Base-by-base conservation (phyloP, 2,329 filamentous ascomycete species). In the Colletotrichum cuscutae region DNA sequence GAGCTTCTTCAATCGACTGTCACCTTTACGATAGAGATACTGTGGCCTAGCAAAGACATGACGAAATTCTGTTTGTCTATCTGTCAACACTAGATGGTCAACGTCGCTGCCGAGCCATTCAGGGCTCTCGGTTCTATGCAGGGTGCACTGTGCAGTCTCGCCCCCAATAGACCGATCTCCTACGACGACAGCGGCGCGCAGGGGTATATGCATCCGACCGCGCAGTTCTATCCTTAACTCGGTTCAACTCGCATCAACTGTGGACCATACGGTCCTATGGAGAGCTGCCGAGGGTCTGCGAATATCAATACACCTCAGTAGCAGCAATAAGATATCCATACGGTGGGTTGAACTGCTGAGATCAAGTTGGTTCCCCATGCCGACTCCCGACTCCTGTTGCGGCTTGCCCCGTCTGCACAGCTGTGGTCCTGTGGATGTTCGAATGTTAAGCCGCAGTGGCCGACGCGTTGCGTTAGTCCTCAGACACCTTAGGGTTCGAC, bases 31-130 rank as follows among this genome's bases (percentile, higher is more conserved):
- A 72, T n/a, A 49, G 19, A 49, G 42, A 49, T 66, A 73, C 68
- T 59, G 71, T 52, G 22, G 22, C 24, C 30, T 54, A 22, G 42
- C 56, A 62, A 71, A 68, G 15, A 42, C 52, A 72, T 73, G 71
- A 73, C 71, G 62, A 72, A 54, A 73, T 72, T 57, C 7, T 63
- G 71, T 73, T 72, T 73, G 71, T 73, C 71, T 49, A 32, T 30
- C 24, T 35, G 53, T 28, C 24, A 68, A 30, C n/a, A 22, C 37
- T 42, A 22, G 26, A 49, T 37, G 26, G 22, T 42, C 28, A 26
- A 42, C 19, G 32, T 54, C 46, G 35, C 56, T 22, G 13, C 42
- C 53, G 37, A 28, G 22, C 54, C 68, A 72, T 58, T 72, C 49
- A 59, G 68, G 24, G 52, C 26, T 24, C 59, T 54, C 5, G 32